Evolutionary conservation across 768 basidiomycete genomes (phyloP).

Genomic region (Calocera viscosa): DNA sequence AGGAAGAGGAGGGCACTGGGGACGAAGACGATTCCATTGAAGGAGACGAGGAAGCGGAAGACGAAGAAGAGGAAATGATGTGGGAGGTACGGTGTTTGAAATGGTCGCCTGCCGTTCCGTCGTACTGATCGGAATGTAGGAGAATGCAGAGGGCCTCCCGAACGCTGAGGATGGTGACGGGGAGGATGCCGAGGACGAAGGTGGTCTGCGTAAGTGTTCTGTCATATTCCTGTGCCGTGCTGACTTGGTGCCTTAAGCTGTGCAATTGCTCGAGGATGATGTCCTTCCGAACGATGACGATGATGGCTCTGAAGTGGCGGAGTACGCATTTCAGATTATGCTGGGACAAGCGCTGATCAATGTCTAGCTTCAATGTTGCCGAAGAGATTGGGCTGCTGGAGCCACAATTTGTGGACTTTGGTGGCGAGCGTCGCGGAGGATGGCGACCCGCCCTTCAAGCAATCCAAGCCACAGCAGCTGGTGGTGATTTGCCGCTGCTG

Average conservation of each 20-base stretch:
- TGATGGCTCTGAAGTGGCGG: constrained; percentile 25
- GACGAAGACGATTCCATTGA: constrained; percentile 24
- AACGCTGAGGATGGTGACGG: constrained; percentile 31
- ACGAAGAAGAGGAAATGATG: constrained; percentile 37
- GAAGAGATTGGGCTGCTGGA: constrained; percentile 28
- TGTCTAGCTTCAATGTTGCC: constrained; percentile 20
- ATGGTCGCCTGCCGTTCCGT: not conserved
- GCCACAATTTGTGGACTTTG: constrained; percentile 17
- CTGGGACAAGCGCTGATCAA: constrained; percentile 14
- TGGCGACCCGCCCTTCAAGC: not conserved
- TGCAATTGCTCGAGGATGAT: constrained; percentile 24
- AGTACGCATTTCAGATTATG: constrained; percentile 19
- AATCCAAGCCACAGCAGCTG: not conserved
- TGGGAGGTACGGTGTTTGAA: constrained; percentile 38
- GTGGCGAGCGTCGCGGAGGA: constrained; percentile 31
- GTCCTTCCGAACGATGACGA: constrained; percentile 25
- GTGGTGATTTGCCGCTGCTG: not conserved
- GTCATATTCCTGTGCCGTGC: not conserved
- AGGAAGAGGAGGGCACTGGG: constrained; percentile 23
- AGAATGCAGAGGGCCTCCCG: constrained; percentile 27
- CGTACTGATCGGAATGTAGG: constrained; percentile 20
- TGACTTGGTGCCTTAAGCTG: constrained; percentile 13
- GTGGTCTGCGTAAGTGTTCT: constrained; percentile 9
- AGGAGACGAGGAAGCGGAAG: constrained; percentile 37
- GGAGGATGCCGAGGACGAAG: constrained; percentile 16